Evolutionary conservation across 2,329 filamentous ascomycete species (phyloP).

Genomic region (Neofusicoccum umdonicola): DNA sequence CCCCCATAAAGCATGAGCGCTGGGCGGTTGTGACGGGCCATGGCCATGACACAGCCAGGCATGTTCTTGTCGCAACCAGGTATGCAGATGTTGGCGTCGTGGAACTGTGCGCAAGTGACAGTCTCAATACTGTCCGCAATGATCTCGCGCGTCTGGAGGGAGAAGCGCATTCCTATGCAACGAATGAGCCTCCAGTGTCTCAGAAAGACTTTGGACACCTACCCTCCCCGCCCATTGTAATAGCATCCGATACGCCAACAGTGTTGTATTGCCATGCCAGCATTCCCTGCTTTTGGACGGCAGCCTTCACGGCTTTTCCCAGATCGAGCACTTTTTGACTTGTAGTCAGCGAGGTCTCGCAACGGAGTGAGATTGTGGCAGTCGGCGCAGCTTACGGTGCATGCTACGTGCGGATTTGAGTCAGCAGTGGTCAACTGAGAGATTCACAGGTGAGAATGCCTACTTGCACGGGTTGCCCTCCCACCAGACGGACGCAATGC

Average conservation of each 20-base stretch:
- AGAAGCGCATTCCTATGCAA: conserved; percentile 80
- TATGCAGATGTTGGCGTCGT: conserved; percentile 91
- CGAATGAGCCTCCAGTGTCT: conserved; percentile 15
- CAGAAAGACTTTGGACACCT: not conserved
- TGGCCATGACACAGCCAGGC: conserved; percentile 88
- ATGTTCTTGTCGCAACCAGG: conserved; percentile 98
- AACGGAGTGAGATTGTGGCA: not conserved
- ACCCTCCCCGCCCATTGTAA: conserved; percentile 95
- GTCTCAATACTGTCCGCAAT: conserved; percentile 95
- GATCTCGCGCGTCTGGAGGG: conserved; percentile 83
- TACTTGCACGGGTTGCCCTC: conserved; percentile 96
- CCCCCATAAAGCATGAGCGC: conserved; percentile 96
- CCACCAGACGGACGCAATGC: conserved; percentile 93
- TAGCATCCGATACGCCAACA: conserved; percentile 83
- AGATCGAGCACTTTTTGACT: conserved; percentile 69
- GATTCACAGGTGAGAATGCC: conserved; percentile 35
- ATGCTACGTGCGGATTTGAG: conserved; percentile 37
- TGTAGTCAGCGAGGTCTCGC: not conserved
- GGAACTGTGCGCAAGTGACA: conserved; percentile 85
- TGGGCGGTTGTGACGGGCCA: conserved; percentile 85
- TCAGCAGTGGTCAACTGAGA: not conserved
- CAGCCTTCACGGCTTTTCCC: conserved; percentile 80
- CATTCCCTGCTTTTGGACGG: conserved; percentile 79
- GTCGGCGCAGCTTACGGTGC: conserved; percentile 41
- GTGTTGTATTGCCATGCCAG: conserved; percentile 94